A percentile compares a stretch with the other conserved stretches of the same genome.
These are phyloP conservation scores for Verticillium klebahnii DNA, from an alignment of 2,329 filamentous ascomycete species.

Conservation along the genomic window DNA sequence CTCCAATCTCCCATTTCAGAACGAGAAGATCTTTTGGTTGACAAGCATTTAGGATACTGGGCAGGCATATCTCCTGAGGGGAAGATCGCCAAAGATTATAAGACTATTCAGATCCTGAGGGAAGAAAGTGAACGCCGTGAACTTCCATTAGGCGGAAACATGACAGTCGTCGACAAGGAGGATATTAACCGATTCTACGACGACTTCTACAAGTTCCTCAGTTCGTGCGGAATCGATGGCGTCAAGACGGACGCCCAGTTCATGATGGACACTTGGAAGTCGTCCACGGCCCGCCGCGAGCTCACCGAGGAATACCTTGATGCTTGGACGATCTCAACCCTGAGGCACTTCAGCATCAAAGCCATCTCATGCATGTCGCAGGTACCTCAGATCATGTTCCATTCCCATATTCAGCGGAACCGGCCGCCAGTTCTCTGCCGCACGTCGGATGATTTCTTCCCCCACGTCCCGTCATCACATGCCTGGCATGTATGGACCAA, in stretches of 20 bases:
- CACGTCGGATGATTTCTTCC: conserved; percentile 92
- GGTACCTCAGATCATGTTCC: conserved; percentile 79
- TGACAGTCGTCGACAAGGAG: conserved; percentile 68
- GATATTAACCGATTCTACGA: conserved; percentile 77
- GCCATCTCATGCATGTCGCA: conserved; percentile 95
- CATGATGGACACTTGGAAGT: conserved; percentile 71
- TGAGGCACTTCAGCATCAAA: conserved; percentile 72
- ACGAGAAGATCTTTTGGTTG: background rate
- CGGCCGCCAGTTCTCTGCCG: conserved; percentile 70
- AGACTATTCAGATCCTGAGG: conserved; percentile 59
- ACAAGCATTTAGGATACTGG: conserved; percentile 66
- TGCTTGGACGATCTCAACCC: conserved; percentile 74
- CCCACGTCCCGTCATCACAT: conserved; percentile 72
- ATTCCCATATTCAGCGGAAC: conserved; percentile 74
- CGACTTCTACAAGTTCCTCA: conserved; percentile 86
- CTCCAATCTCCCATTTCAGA: background rate
- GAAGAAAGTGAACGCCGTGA: conserved; percentile 41
- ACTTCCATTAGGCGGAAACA: conserved; percentile 54
- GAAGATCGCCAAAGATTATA: conserved; percentile 71
- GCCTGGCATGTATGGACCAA: conserved; percentile 96
- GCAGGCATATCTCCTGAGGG: conserved; percentile 76
- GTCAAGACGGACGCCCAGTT: conserved; percentile 95
- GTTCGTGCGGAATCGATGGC: conserved; percentile 68
- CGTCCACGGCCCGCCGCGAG: conserved; percentile 63
- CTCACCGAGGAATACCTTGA: conserved; percentile 77